Conservation (phyloP, 1,284 basidiomycete species). For the Fereydounia khargensis region DNA sequence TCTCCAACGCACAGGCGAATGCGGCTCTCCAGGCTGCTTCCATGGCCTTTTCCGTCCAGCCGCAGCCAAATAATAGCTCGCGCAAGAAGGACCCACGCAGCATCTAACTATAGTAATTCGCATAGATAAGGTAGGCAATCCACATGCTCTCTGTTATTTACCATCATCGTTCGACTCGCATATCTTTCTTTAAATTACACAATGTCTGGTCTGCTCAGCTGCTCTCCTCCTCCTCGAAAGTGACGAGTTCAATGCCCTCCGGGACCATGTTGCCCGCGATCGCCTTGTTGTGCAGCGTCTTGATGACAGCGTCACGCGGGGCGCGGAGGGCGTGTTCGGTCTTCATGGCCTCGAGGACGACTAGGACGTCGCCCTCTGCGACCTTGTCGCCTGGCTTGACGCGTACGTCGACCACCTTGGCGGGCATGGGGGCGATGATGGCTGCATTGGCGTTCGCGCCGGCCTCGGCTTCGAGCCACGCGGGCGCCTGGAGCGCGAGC, state of each 20-base stretch:
- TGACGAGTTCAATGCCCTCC: conserved; percentile 76
- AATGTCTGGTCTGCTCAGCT: too few species aligned
- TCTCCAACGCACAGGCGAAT: background rate
- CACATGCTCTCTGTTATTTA: too few species aligned
- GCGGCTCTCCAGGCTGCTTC: too few species aligned
- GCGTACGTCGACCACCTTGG: conserved; percentile 69
- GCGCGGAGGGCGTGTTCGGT: conserved; percentile 71
- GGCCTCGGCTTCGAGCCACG: conserved; percentile 21
- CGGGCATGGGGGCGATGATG: conserved; percentile 23
- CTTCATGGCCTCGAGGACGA: conserved; percentile 92
- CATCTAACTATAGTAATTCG: too few species aligned
- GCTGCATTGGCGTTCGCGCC: background rate
- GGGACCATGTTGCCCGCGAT: conserved; percentile 85
- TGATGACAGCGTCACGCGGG: conserved; percentile 68
- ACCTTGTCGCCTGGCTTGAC: conserved; percentile 74
- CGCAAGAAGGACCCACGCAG: too few species aligned
- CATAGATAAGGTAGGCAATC: too few species aligned
- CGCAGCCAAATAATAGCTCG: too few species aligned
- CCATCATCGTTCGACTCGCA: too few species aligned
- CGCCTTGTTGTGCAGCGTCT: conserved; percentile 60
- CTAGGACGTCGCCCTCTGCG: conserved; percentile 74
- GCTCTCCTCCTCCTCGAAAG: conserved; percentile 54
- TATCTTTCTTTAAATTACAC: too few species aligned
- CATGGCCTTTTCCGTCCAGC: too few species aligned
- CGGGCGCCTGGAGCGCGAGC: conserved; percentile 15